Base-by-base conservation (phyloP, 306 rosid species). In the Lablab purpureus region DNA sequence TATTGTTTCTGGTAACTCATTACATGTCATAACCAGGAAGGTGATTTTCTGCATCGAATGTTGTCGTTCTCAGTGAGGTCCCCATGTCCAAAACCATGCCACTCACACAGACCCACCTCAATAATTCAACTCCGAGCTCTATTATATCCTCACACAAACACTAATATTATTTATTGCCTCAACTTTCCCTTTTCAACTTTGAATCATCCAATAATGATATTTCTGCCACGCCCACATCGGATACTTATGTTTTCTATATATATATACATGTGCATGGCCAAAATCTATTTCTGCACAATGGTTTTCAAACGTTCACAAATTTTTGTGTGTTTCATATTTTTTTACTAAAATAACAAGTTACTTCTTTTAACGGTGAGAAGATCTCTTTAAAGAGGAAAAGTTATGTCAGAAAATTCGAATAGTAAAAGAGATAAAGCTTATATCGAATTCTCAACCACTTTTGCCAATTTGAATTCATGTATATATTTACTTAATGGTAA, bases 1-100 rank as follows among this genome's bases (percentile, higher is more conserved):
- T 83, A 85, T 79, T 81, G 86, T 7, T 79, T 82, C 40, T 67
- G 72, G 79, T 12, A 23, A 51, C 73, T 71, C 70, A 75, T 80
- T 77, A 65, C 55, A 22, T 49, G 41, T 75, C 54, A 69, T 45
- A 77, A 71, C 64, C 72, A 77, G 71, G 90, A 78, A 67, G 82
- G 85, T 76, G 12, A 80, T 22, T 73, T 54, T 81, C 87, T 27
- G 64, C 47, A 52, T 81, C 87, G 78, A 43, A 37, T 28, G 47
- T 80, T 72, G 89, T 77, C 86, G 1, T 79, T 78, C 74, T 81
- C 50, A 58, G 58, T 32, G 81, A 36, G 86, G 86, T 83, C 93
- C 93, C 75, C 84, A 37, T 82, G 28, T 86, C 89, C 94, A 88
- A 87, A 87, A 37, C 80, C 84, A 6, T 59, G 72, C 76, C 79